Base-by-base conservation (phyloP, 2,329 filamentous ascomycete species). In the Phymatotrichopsis omnivora region DNA sequence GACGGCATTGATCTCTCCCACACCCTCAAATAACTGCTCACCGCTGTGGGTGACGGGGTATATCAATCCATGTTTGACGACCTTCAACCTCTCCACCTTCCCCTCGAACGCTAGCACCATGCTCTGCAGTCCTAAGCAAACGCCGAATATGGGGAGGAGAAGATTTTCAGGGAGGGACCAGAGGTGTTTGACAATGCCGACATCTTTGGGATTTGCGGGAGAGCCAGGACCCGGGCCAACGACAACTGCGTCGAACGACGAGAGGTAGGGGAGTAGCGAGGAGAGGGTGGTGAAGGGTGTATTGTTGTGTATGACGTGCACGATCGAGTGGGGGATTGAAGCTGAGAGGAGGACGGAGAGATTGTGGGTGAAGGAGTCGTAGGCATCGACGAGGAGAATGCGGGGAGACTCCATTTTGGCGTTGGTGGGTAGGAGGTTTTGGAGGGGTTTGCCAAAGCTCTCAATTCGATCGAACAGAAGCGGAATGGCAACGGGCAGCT, bases 311-410 rank as follows among this genome's bases (percentile, higher is more conserved):
- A 93, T 69, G 32, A 82, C 74, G 34, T 74, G 74, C 25, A 93
- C 80, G 12, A 78, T 69, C 16, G 75, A 81, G n/a, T n/a, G n/a
- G 48, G 72, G 66, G 7, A 93, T 71, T 3, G 76, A 71, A 3
- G 80, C 76, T 56, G 81, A 74, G 35, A 96, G 71, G 25, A 94
- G 74, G 5, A 83, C 79, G 42, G 93, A 78, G 58, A 96, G 91
- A 66, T 95, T 96, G 66, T 93, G 87, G 44, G 86, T 85, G 65
- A 95, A 98, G 31, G 87, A 95, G 67, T 98, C 91, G 65, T 93
- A 93, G 52, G 89, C 87, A 63, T 96, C 91, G 56, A 98, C 72
- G 65, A 93, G 94, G 53, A 96, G 75, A 52, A 96, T 81, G 49
- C 68, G 68, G 52, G 61, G 60, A 31, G n/a, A 5, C 24, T n/a